phyloP scores from a whole-genome alignment of 306 rosid species.

The Dryas octopetala region DNA sequence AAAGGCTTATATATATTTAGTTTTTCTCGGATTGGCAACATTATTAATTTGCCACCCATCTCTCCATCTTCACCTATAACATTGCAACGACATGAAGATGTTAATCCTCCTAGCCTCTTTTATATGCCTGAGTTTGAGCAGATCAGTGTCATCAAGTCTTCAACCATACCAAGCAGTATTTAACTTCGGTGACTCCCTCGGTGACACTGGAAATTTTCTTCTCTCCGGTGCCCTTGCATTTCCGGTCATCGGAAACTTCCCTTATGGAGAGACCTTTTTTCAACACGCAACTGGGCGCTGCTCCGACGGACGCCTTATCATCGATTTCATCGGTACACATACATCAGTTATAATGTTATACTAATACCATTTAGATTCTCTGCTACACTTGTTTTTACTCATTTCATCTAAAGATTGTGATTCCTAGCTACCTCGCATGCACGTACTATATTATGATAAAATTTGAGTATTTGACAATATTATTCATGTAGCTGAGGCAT shows the following conservation, averaged over 20 bases:
- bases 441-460: neutral
- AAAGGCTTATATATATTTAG: too few species aligned
- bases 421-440: too few species aligned
- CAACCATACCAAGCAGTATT: slow-evolving; percentile 49
- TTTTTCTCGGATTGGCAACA: too few species aligned
- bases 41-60: too few species aligned
- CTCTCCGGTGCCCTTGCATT: slow-evolving; percentile 44
- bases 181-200: slow-evolving; percentile 77
- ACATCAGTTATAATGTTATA: too few species aligned
- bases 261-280: slow-evolving; percentile 76
- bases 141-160: slow-evolving; percentile 25
- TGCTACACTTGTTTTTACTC: too few species aligned
- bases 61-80: neutral
- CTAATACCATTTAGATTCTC: too few species aligned
- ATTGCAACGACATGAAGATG: neutral
- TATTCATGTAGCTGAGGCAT: slow-evolving; percentile 55
- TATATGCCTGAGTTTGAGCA: neutral
- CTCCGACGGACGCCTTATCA: slow-evolving; percentile 63
- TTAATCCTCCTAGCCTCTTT: neutral
- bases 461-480: neutral
- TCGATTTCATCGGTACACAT: slow-evolving; percentile 62
- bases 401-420: too few species aligned
- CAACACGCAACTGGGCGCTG: slow-evolving; percentile 65
- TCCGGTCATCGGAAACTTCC: slow-evolving; percentile 55
- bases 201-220: slow-evolving; percentile 75